These are phyloP conservation scores for Trypanosoma vivax DNA, from an alignment of 208 protist species.

Conservation along the genomic window DNA sequence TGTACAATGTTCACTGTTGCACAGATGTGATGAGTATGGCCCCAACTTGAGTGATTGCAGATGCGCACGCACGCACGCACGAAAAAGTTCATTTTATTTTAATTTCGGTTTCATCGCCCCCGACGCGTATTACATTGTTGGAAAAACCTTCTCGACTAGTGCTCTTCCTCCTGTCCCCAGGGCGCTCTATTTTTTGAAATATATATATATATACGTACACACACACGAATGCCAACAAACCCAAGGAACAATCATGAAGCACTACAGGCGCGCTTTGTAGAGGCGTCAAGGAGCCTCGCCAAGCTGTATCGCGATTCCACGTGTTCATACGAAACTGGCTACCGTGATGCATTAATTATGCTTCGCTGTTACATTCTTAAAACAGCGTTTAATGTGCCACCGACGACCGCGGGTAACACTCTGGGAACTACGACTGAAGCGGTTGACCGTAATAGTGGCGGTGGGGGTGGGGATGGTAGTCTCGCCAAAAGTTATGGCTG, in stretches of 20 bases:
- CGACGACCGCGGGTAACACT: background rate
- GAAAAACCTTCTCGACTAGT: slow-evolving; percentile 1
- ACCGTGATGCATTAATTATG: slow-evolving; percentile 43
- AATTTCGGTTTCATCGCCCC: no score
- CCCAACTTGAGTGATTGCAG: no score
- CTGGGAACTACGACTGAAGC: background rate
- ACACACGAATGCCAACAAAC: slow-evolving; percentile 5
- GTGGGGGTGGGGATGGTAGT: no score
- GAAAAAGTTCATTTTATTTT: no score
- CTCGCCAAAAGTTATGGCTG: background rate
- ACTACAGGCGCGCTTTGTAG: slow-evolving; percentile 31
- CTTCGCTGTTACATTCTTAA: slow-evolving; percentile 37
- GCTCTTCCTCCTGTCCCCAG: background rate
- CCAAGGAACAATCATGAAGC: slow-evolving; percentile 15
- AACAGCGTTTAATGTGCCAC: background rate
- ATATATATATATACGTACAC: background rate
- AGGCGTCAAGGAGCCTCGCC: slow-evolving; percentile 34
- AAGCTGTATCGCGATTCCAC: slow-evolving; percentile 48
- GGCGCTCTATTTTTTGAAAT: background rate
- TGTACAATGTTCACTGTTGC: no score
- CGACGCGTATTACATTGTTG: no score
- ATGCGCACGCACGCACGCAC: no score
- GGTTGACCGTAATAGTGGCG: background rate
- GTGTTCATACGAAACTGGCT: slow-evolving; percentile 43
- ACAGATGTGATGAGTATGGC: no score